phyloP scores from a whole-genome alignment of 1,139 yeast species.

The Geotrichum histeridarum region DNA sequence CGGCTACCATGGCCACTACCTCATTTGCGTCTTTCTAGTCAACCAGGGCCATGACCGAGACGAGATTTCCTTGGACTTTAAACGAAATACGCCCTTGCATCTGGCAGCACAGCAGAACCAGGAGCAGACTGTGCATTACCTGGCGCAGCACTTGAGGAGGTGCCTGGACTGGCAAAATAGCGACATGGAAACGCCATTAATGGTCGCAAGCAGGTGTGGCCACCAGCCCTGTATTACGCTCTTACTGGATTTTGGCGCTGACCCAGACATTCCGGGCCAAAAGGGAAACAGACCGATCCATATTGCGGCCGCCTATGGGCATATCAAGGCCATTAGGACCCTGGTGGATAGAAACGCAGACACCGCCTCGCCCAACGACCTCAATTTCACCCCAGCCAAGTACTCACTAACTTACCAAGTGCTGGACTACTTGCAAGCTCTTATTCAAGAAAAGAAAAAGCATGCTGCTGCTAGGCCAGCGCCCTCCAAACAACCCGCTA shows the following conservation, averaged over 20 bases:
- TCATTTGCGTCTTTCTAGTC: constrained; percentile 58
- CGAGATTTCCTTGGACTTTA: constrained; percentile 55
- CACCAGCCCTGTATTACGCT: constrained; percentile 66
- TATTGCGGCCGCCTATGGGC: constrained; percentile 73
- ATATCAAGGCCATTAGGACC: constrained; percentile 56
- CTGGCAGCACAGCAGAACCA: constrained; percentile 63
- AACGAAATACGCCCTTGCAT: constrained; percentile 70
- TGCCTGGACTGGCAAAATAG: constrained; percentile 59
- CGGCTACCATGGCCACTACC: constrained; percentile 70
- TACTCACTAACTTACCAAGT: constrained; percentile 38
- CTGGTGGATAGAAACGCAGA: constrained; percentile 52
- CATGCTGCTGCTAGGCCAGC: constrained; percentile 19
- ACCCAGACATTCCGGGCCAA: constrained; percentile 52
- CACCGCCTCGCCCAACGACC: constrained; percentile 48
- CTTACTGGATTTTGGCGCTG: constrained; percentile 76
- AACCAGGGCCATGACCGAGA: constrained; percentile 48
- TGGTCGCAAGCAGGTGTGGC: constrained; percentile 64
- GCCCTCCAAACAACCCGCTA: not conserved
- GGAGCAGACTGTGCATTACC: constrained; percentile 73
- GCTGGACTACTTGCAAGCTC: constrained; percentile 35
- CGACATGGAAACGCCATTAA: constrained; percentile 56
- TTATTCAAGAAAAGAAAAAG: constrained; percentile 29
- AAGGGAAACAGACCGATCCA: constrained; percentile 76
- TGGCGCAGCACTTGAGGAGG: constrained; percentile 74
- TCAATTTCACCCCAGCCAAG: constrained; percentile 64